phyloP scores from a whole-genome alignment of 1,284 basidiomycete species.

The Puccinia polysora region DNA sequence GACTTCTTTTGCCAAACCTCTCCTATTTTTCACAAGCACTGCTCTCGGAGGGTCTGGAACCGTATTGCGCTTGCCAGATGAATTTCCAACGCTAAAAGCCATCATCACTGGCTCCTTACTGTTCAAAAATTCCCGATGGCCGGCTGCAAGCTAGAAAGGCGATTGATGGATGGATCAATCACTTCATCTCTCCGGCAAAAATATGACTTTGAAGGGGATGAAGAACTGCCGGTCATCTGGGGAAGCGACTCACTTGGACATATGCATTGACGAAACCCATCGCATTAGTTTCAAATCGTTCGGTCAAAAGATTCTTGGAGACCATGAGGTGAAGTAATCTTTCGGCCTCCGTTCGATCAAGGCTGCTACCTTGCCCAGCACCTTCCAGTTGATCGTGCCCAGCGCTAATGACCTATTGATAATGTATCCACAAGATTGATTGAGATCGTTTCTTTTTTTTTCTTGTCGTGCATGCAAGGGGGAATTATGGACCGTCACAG shows the following conservation, averaged over 20 bases:
- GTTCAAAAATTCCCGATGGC: conserved; percentile 1
- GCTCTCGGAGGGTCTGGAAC: background rate
- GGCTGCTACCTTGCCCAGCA: conserved; percentile 60
- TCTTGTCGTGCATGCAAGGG: conserved; percentile 37
- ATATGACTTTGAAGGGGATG: background rate
- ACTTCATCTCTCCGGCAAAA: background rate
- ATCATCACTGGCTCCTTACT: conserved; percentile 16
- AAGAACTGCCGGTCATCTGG: background rate
- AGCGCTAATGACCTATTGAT: conserved; percentile 52
- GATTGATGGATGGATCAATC: background rate
- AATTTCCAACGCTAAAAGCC: background rate
- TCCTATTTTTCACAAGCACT: background rate
- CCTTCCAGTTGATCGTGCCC: conserved; percentile 58
- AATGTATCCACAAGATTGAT: background rate
- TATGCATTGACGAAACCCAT: conserved; percentile 54
- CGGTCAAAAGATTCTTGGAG: conserved; percentile 55
- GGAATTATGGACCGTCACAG: background rate
- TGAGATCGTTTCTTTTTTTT: no score
- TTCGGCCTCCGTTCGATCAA: conserved; percentile 60
- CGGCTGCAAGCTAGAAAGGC: background rate
- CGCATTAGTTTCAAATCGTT: conserved; percentile 51
- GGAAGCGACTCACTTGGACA: conserved; percentile 49
- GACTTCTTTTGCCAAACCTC: background rate
- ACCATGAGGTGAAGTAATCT: conserved; percentile 63
- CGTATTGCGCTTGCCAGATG: background rate